phyloP scores from a whole-genome alignment of 371 early-diverging fungal species.

The Zopfochytrium polystomum region DNA sequence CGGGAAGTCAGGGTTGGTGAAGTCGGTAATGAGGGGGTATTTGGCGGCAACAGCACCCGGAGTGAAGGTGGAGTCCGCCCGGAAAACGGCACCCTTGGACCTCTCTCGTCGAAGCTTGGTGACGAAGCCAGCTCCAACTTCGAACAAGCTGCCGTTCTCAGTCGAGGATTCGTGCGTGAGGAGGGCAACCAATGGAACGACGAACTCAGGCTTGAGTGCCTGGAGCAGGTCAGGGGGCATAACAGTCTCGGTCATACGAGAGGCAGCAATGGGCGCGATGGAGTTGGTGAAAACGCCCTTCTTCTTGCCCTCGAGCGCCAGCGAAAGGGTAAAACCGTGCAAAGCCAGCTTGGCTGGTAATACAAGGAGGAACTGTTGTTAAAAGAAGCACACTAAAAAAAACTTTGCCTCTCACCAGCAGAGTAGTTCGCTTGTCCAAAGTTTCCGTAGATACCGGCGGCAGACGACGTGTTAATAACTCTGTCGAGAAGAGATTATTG shows the following conservation, averaged over 20 bases:
- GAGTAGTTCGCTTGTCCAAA: constrained; percentile 76
- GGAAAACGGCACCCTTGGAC: constrained; percentile 86
- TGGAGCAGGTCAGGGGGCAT: constrained; percentile 92
- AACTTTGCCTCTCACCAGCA: constrained; percentile 34
- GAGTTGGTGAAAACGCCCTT: constrained; percentile 90
- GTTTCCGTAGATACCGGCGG: constrained; percentile 76
- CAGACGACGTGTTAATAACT: constrained; percentile 71
- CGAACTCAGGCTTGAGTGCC: constrained; percentile 92
- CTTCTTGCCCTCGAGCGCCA: constrained; percentile 92
- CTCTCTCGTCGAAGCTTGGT: constrained; percentile 93
- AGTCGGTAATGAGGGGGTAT: constrained; percentile 43
- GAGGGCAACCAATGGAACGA: constrained; percentile 92
- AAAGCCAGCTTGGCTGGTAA: constrained; percentile 85
- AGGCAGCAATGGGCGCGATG: constrained; percentile 96
- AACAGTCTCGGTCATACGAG: constrained; percentile 96
- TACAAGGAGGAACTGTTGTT: background rate
- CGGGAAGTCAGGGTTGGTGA: constrained; percentile 67
- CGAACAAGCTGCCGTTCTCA: constrained; percentile 85
- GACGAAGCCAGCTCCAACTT: constrained; percentile 93
- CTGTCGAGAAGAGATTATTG: no score
- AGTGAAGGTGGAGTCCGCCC: constrained; percentile 80
- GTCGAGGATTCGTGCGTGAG: constrained; percentile 83
- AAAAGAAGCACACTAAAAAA: background rate
- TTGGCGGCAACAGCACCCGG: constrained; percentile 69
- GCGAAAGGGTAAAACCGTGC: constrained; percentile 81